A percentile compares a stretch with the other conserved stretches of the same genome.
Evolutionary conservation across 1,284 basidiomycete species (phyloP).

Genomic region (Testicularia cyperi): DNA sequence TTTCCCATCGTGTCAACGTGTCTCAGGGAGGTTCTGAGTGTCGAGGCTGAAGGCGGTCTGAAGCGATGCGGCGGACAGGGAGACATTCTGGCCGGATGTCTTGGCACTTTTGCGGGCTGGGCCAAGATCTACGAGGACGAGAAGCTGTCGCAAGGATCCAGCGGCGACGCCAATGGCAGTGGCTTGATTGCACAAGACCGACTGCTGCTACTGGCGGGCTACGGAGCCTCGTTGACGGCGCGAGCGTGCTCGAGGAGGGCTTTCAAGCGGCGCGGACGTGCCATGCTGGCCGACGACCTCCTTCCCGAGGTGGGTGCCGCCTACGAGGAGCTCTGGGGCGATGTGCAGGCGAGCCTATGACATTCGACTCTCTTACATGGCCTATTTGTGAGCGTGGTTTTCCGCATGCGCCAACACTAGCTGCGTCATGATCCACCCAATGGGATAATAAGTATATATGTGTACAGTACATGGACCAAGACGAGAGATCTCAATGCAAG

Average conservation of each 20-base stretch:
- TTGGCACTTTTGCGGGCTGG: constrained; percentile 90
- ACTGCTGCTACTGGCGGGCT: constrained; percentile 79
- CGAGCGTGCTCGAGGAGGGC: constrained; percentile 76
- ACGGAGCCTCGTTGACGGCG: constrained; percentile 85
- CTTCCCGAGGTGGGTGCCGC: constrained; percentile 58
- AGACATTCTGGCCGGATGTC: constrained; percentile 82
- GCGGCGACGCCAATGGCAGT: constrained; percentile 43
- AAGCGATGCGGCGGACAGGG: constrained; percentile 96
- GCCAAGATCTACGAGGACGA: constrained; percentile 76
- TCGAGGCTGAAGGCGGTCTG: constrained; percentile 75
- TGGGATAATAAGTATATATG: too few relatives aligned
- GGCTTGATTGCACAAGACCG: constrained; percentile 60
- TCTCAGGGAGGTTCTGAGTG: constrained; percentile 67
- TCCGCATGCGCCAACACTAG: too few relatives aligned
- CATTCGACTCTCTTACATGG: too few relatives aligned
- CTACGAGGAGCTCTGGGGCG: constrained; percentile 51
- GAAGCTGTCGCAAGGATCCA: neutral
- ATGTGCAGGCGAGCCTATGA: constrained; percentile 9
- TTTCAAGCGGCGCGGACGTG: constrained; percentile 74
- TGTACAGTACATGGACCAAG: too few relatives aligned
- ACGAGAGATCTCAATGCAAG: too few relatives aligned
- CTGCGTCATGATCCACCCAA: too few relatives aligned
- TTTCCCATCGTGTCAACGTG: neutral
- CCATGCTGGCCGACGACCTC: constrained; percentile 88
- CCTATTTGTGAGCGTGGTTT: too few relatives aligned